Evolutionary conservation across 148 eudicot species (phyloP).

Genomic region (Cornus controversa): DNA sequence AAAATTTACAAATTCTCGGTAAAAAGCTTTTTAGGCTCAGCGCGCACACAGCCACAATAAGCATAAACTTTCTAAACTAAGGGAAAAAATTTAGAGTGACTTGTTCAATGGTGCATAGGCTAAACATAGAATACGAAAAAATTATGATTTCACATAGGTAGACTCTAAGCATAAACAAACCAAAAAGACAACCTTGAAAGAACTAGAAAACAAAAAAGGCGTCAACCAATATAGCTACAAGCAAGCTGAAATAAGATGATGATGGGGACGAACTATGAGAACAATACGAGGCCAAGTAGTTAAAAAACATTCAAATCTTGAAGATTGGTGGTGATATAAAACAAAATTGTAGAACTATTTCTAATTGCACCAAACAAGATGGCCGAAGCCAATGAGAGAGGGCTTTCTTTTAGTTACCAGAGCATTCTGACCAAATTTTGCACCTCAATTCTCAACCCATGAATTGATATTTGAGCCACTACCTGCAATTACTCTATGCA

Average conservation of each 20-base stretch:
- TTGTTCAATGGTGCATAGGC: not conserved
- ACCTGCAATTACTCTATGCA: not conserved
- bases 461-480: too few relatives aligned
- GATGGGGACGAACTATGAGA: not conserved
- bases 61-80: too few relatives aligned
- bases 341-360: too few relatives aligned
- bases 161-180: not conserved
- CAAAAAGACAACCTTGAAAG: not conserved
- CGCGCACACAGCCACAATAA: too few relatives aligned
- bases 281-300: not conserved
- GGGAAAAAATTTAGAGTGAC: too few relatives aligned
- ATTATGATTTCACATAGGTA: not conserved
- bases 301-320: not conserved
- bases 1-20: not conserved
- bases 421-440: too few relatives aligned
- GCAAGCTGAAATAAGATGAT: not conserved
- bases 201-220: conserved; percentile 3
- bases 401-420: too few relatives aligned
- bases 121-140: not conserved
- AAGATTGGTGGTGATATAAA: too few relatives aligned
- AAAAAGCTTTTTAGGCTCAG: too few relatives aligned
- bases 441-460: too few relatives aligned
- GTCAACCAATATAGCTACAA: not conserved
- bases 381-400: too few relatives aligned
- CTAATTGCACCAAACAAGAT: too few relatives aligned